Evolutionary conservation across 1,139 yeast species (phyloP), one percentile per base, ranked within the genome.

Genomic region (Hansenula sp.): DNA sequence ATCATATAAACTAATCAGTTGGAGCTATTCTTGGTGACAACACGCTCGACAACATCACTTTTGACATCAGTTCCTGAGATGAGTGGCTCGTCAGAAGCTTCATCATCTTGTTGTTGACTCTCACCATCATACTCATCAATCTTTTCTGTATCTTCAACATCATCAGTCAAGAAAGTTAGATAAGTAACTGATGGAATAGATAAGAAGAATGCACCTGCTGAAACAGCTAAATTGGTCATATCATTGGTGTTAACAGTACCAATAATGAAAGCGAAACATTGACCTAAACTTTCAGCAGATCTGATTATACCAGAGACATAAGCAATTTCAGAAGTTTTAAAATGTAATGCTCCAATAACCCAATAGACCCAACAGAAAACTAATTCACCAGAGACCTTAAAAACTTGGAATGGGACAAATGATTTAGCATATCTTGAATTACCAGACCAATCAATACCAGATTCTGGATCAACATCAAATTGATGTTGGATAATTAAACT

Each of bases 291-390:
- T 31, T 52, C 57, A 12, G 48, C 39, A 9, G 46, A 39, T 44
- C 57, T 45, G 26, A 54, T 48, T 29, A 49, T 36, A 29, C 53
- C 52, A 16, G 53, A 36, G 16, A 48, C 45, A 19, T 43, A 40
- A 14, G 45, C 37, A n/a, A 46, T 32, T 25, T 46, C 49, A 9
- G 41, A 27, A 9, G 40, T 25, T 4, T 22, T 21, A 35, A 50
- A 55, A n/a, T 48, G 50, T 27, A 45, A 53, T 4, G 49, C 44
- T 9, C 59, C 56, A 28, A 53, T 46, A 11, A 52, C 47, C 59
- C 59, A 57, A 40, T 49, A 57, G 26, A 50, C 37, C 59, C 60
- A 57, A 34, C 51, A 52, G 44, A 54, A 55, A 3, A 46, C 43
- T 5, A 52, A 40, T 40, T 57, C 61, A 33, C 42, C 43, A 6